Conservation (phyloP, 129 eudicot species). For the Glebionis coronaria region DNA sequence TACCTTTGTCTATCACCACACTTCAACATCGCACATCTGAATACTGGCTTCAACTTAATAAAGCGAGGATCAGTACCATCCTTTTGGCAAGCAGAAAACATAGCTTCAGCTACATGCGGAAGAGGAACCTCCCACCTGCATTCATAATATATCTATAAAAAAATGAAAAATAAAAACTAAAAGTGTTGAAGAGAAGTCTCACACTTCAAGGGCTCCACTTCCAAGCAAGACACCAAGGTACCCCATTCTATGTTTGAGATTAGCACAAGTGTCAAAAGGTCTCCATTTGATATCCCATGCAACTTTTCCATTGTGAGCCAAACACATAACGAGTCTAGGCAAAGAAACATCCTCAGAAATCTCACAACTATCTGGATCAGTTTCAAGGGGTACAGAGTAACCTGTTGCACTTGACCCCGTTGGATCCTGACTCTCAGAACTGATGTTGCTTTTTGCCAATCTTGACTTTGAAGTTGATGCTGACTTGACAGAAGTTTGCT, state of each 20-base stretch:
- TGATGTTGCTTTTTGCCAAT: conserved; percentile 25
- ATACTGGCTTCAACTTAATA: conserved; percentile 74
- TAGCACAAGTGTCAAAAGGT: conserved; percentile 37
- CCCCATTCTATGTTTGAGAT: conserved; percentile 61
- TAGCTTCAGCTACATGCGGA: conserved; percentile 45
- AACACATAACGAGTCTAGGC: conserved; percentile 80
- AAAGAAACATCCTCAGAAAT: conserved; percentile 51
- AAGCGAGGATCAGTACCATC: conserved; percentile 90
- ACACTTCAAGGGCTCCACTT: conserved; percentile 97
- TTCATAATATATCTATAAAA: conserved; percentile 5
- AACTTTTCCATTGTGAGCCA: conserved; percentile 95
- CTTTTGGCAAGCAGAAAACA: conserved; percentile 47
- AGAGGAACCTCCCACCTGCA: conserved; percentile 95
- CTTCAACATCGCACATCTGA: conserved; percentile 71
- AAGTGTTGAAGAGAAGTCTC: conserved; percentile 4
- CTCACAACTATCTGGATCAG: conserved; percentile 18
- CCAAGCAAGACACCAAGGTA: conserved; percentile 93
- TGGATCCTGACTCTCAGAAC: conserved; percentile 4
- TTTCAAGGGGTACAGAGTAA: conserved; percentile 17
- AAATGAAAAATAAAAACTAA: conserved; percentile 1
- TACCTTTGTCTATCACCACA: conserved; percentile 81
- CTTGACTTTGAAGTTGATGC: conserved; percentile 23
- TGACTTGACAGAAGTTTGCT: conserved; percentile 15
- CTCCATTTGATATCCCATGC: conserved; percentile 98
- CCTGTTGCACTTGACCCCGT: conserved; percentile 24